Evolutionary conservation across 2,329 filamentous ascomycete genomes (phyloP).

Genomic region (Pseudogymnoascus sp.): DNA sequence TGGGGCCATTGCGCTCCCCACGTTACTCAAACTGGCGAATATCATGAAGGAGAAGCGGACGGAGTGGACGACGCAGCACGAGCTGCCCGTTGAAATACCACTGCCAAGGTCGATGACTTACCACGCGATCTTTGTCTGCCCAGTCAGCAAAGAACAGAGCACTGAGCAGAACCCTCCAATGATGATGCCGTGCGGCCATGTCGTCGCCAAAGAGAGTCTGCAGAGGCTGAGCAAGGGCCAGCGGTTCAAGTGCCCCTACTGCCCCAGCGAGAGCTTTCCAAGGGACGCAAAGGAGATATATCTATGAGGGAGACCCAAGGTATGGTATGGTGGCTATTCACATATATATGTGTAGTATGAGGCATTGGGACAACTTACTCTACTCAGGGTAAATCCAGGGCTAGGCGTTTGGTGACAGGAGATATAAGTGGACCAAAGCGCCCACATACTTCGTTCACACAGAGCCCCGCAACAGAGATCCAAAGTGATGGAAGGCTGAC

Average conservation of each 20-base stretch:
- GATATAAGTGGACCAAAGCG: background rate
- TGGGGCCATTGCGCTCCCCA: slow-evolving; percentile 84
- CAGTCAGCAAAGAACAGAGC: slow-evolving; percentile 92
- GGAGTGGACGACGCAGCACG: slow-evolving; percentile 88
- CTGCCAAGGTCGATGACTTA: slow-evolving; percentile 61
- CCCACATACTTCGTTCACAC: background rate
- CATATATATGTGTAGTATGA: slow-evolving; percentile 1
- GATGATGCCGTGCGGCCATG: slow-evolving; percentile 94
- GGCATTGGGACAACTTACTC: background rate
- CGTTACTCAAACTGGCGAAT: slow-evolving; percentile 77
- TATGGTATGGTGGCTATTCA: background rate
- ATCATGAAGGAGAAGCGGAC: slow-evolving; percentile 86
- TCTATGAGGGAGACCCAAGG: background rate
- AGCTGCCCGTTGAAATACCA: slow-evolving; percentile 73
- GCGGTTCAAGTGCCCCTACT: slow-evolving; percentile 94
- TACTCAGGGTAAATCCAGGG: background rate
- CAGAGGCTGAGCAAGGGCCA: slow-evolving; percentile 71
- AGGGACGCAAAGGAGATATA: slow-evolving; percentile 54
- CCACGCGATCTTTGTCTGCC: slow-evolving; percentile 96
- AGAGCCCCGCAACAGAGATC: background rate
- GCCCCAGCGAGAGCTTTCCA: slow-evolving; percentile 73
- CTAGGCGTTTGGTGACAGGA: background rate
- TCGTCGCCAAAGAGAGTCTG: slow-evolving; percentile 79
- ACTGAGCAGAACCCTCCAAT: slow-evolving; percentile 91
- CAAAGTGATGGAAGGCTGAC: background rate